These are phyloP conservation scores for Coemansia sp. DNA, from an alignment of 192 early-diverging fungal species.

Conservation along the genomic window DNA sequence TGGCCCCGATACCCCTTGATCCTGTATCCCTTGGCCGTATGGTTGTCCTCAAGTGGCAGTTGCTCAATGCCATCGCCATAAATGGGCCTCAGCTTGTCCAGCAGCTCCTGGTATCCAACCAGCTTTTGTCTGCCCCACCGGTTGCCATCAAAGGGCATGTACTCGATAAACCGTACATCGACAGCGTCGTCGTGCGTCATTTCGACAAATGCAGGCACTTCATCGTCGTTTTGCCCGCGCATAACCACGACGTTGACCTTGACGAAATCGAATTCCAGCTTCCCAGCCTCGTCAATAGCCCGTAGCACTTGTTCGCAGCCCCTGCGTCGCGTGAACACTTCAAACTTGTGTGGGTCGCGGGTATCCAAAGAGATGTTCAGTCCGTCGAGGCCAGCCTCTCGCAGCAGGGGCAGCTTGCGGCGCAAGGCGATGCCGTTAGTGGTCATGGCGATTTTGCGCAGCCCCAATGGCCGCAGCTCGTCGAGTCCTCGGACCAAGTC, in stretches of 20 bases:
- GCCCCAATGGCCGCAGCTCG: conserved; percentile 69
- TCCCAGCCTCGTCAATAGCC: conserved; percentile 70
- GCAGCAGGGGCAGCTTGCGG: conserved; percentile 75
- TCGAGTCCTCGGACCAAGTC: conserved; percentile 85
- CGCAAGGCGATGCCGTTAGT: conserved; percentile 93
- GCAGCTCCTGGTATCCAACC: conserved; percentile 80
- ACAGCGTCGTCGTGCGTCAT: conserved; percentile 77
- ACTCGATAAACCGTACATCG: conserved; percentile 94
- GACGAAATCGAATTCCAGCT: conserved; percentile 68
- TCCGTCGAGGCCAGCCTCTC: conserved; percentile 76
- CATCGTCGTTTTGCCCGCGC: conserved; percentile 80
- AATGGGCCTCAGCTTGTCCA: conserved; percentile 57
- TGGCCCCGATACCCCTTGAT: conserved; percentile 83
- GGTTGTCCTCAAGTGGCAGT: conserved; percentile 73
- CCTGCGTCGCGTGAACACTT: conserved; percentile 84
- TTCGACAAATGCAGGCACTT: conserved; percentile 83
- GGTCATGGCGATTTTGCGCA: conserved; percentile 87
- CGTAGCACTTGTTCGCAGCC: conserved; percentile 82
- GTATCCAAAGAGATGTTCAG: conserved; percentile 96
- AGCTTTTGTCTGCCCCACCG: conserved; percentile 84
- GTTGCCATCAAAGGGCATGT: conserved; percentile 99
- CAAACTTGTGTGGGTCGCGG: conserved; percentile 83
- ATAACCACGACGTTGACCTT: conserved; percentile 98
- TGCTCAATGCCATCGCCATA: conserved; percentile 68
- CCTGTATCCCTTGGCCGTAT: conserved; percentile 75